Percentiles rank a stretch among this genome's conserved stretches.
Conservation (phyloP, 1,284 basidiomycete genomes). For the Malassezia restricta region DNA sequence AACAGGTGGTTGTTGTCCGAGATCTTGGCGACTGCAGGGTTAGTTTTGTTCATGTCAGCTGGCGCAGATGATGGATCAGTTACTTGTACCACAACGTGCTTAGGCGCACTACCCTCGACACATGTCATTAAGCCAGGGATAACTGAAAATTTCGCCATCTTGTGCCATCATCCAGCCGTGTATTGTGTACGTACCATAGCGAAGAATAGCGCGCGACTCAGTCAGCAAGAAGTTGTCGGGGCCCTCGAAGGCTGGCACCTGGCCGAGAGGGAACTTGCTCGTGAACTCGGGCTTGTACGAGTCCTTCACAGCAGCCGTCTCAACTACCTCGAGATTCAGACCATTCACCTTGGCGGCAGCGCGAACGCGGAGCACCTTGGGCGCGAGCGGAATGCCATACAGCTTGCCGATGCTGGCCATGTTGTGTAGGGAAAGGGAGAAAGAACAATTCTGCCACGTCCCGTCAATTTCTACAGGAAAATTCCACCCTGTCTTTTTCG, state of each 20-base stretch:
- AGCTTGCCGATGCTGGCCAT: constrained; percentile 42
- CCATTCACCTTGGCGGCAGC: constrained; percentile 43
- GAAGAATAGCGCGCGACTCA: constrained; percentile 69
- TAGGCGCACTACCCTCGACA: constrained; percentile 51
- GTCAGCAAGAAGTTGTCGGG: constrained; percentile 67
- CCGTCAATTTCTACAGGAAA: not conserved
- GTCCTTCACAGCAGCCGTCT: constrained; percentile 23
- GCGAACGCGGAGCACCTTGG: constrained; percentile 22
- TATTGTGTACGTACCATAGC: constrained; percentile 74
- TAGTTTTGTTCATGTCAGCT: constrained; percentile 1
- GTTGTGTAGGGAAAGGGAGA: constrained; percentile 10
- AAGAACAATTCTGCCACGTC: not conserved
- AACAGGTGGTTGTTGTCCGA: constrained; percentile 60
- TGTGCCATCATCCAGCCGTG: constrained; percentile 29
- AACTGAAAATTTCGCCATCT: constrained; percentile 48
- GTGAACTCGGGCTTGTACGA: constrained; percentile 38
- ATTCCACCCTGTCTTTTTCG: not conserved
- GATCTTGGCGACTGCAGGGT: constrained; percentile 57
- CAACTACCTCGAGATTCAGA: constrained; percentile 33
- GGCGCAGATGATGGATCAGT: not conserved
- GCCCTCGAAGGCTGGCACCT: constrained; percentile 65
- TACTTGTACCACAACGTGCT: constrained; percentile 16
- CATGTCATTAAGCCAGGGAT: constrained; percentile 46
- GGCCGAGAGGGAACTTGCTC: constrained; percentile 37
- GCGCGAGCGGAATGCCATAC: constrained; percentile 26